Conservation (phyloP, 148 eudicot genomes). For the Vaccinium myrtillus region DNA sequence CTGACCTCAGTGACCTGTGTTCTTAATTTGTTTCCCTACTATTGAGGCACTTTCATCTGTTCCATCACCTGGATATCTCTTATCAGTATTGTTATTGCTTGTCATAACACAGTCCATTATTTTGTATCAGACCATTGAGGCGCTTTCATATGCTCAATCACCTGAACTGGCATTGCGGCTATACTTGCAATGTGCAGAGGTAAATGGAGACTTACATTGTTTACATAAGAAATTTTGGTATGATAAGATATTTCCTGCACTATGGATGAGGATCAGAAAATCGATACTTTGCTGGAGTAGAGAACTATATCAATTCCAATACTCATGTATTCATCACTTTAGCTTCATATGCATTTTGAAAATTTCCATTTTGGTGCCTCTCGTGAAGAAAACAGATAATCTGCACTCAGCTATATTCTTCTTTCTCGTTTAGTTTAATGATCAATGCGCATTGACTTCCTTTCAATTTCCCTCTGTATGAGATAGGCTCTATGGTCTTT, state of each 20-base stretch:
- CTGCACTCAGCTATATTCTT: neutral
- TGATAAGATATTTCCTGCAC: neutral
- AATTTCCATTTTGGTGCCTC: neutral
- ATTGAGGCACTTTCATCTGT: neutral
- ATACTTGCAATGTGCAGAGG: slow-evolving; percentile 99
- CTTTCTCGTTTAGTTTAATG: neutral
- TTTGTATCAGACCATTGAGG: slow-evolving; percentile 70
- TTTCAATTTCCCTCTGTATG: neutral
- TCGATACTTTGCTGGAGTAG: neutral
- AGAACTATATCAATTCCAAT: neutral
- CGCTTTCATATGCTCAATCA: slow-evolving; percentile 73
- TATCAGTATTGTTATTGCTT: neutral
- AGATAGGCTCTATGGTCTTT: slow-evolving; percentile 8
- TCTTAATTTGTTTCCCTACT: neutral
- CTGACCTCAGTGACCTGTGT: neutral
- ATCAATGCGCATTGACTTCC: neutral
- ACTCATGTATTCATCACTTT: neutral
- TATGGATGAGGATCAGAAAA: neutral
- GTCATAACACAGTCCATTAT: neutral
- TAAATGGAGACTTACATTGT: slow-evolving; percentile 22
- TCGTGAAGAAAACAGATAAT: neutral
- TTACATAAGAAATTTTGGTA: neutral
- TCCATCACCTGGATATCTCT: slow-evolving; percentile 4
- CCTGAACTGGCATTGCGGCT: slow-evolving; percentile 92
- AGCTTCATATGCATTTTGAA: neutral